Conservation (phyloP, 306 rosid genomes). For the Trifolium pratense region DNA sequence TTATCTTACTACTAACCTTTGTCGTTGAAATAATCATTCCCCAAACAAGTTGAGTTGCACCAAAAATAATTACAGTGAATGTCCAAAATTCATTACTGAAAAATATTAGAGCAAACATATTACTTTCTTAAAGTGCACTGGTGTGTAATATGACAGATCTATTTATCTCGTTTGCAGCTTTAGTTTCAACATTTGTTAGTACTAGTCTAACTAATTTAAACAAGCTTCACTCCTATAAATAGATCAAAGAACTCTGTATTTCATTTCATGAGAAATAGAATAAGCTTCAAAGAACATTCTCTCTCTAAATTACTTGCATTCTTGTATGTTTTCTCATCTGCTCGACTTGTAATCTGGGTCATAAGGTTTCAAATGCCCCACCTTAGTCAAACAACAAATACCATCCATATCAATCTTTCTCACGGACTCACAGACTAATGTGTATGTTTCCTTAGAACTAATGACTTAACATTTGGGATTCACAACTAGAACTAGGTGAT, state of each 20-base stretch:
- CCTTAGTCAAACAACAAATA: not conserved
- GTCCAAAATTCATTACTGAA: no score
- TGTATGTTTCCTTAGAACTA: not conserved
- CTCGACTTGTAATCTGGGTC: not conserved
- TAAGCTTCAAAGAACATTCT: not conserved
- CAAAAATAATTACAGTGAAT: no score
- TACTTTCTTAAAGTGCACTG: no score
- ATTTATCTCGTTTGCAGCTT: no score
- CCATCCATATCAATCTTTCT: not conserved
- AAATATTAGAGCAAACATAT: no score
- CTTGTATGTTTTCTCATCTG: constrained; percentile 3
- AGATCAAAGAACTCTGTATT: not conserved
- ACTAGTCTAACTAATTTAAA: not conserved
- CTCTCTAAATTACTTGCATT: not conserved
- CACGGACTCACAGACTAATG: not conserved
- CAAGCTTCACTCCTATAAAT: not conserved
- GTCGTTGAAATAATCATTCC: not conserved
- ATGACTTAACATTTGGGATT: not conserved
- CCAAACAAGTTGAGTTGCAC: no score
- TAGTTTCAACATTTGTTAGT: not conserved
- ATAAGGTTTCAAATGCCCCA: not conserved
- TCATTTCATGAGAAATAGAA: constrained; percentile 8
- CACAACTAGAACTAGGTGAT: not conserved
- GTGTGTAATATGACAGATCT: no score
- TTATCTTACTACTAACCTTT: constrained; percentile 1